phyloP scores from a whole-genome alignment of 106 monocot species.

The Chionographis japonica region DNA sequence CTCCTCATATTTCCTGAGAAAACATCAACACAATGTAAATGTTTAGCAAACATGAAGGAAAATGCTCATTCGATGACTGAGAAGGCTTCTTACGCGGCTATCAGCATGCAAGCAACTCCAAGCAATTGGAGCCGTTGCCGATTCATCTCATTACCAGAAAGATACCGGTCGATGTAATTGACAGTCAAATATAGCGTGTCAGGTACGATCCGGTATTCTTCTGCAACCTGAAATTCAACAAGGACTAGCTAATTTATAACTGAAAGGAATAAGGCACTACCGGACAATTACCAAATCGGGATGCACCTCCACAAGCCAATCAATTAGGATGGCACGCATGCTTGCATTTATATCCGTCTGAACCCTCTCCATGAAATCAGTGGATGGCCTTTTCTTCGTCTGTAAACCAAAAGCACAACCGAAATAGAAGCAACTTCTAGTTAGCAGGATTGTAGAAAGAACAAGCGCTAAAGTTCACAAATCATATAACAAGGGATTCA shows the following conservation, averaged over 20 bases:
- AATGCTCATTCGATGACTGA: neutral
- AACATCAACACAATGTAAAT: neutral
- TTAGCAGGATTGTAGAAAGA: neutral
- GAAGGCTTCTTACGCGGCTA: conserved; percentile 61
- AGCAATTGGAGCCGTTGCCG: conserved; percentile 67
- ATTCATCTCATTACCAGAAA: conserved; percentile 75
- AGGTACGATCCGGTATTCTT: conserved; percentile 81
- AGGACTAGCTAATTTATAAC: neutral
- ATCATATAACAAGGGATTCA: too few species aligned
- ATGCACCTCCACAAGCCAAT: conserved; percentile 68
- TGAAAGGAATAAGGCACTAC: neutral
- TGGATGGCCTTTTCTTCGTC: conserved; percentile 66
- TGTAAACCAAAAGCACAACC: conserved; percentile 10
- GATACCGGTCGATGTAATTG: conserved; percentile 84
- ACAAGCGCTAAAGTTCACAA: too few species aligned
- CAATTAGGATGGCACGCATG: conserved; percentile 68
- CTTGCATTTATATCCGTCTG: conserved; percentile 85
- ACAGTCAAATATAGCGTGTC: conserved; percentile 73
- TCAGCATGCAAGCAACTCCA: conserved; percentile 82
- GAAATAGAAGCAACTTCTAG: neutral
- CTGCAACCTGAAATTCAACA: conserved; percentile 47
- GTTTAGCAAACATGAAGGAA: neutral
- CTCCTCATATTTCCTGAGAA: conserved; percentile 84
- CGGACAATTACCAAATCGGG: neutral
- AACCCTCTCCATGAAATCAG: conserved; percentile 71